Conservation (phyloP, 164 flowering plant genomes). For the Tetracentron sinense region DNA sequence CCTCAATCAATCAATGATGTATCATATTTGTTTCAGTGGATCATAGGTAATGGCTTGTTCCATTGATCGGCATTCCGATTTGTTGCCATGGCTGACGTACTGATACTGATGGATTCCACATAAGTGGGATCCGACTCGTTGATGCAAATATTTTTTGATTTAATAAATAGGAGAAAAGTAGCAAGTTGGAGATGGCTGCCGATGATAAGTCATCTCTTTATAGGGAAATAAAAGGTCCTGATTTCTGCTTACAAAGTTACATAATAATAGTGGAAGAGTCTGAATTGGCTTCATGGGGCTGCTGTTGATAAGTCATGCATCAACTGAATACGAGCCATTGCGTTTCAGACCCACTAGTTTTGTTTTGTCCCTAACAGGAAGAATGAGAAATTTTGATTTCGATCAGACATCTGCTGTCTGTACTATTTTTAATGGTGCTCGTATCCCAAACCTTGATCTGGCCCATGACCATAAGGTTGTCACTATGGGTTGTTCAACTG, state of each 20-base stretch:
- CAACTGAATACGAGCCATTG: constrained; percentile 27
- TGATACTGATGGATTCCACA: background rate
- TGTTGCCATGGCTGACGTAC: background rate
- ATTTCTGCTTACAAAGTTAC: constrained; percentile 7
- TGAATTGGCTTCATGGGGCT: constrained; percentile 8
- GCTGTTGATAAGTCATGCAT: constrained; percentile 26
- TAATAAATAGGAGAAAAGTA: background rate
- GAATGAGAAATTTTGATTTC: background rate
- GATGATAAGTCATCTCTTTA: constrained; percentile 6
- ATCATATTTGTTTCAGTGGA: background rate
- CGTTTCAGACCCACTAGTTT: constrained; percentile 19
- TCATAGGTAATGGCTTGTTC: background rate
- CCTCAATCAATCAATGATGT: background rate
- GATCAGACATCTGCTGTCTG: too few species aligned
- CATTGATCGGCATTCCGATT: background rate
- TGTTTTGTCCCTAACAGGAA: background rate
- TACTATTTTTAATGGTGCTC: too few species aligned
- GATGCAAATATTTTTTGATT: constrained; percentile 3
- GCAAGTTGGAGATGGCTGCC: constrained; percentile 5
- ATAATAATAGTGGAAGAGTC: background rate
- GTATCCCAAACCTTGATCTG: too few species aligned
- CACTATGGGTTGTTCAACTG: too few species aligned
- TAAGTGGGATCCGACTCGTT: constrained; percentile 25
- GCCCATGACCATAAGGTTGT: too few species aligned
- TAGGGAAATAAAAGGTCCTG: constrained; percentile 8